Conservation (phyloP, 768 basidiomycete species). For the Boletus rubroflammeus region DNA sequence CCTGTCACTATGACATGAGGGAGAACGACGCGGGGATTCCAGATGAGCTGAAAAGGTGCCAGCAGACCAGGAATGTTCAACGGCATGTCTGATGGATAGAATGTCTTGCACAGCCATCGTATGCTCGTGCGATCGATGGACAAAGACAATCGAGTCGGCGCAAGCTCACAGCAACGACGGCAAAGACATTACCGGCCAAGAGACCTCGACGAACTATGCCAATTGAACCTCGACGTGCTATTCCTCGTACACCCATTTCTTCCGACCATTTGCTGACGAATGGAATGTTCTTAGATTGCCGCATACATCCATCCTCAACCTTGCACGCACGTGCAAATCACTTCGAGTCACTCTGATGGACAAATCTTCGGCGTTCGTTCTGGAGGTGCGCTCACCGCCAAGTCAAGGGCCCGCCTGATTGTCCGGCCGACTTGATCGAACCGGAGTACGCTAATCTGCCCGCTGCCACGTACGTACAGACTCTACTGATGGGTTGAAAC, state of each 20-base stretch:
- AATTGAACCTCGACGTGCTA: slow-evolving; percentile 19
- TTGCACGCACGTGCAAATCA: slow-evolving; percentile 38
- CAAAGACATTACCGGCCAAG: no score
- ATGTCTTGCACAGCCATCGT: background rate
- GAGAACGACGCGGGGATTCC: slow-evolving; percentile 63
- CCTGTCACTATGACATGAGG: slow-evolving; percentile 68
- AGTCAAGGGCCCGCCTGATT: slow-evolving; percentile 37
- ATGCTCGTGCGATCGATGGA: no score
- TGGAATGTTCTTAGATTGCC: slow-evolving; percentile 34
- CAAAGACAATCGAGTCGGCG: background rate
- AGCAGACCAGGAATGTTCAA: slow-evolving; percentile 70
- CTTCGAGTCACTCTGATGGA: slow-evolving; percentile 36
- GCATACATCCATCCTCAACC: slow-evolving; percentile 35
- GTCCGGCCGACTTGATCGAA: slow-evolving; percentile 44
- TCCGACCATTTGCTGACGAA: background rate
- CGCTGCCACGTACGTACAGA: slow-evolving; percentile 20
- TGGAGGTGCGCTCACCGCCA: slow-evolving; percentile 28
- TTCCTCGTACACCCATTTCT: slow-evolving; percentile 17
- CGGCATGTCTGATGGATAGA: slow-evolving; percentile 48
- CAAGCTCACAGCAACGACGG: no score
- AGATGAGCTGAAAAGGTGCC: slow-evolving; percentile 64
- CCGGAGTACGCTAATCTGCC: slow-evolving; percentile 42
- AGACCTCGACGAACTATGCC: background rate
- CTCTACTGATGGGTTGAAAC: background rate
- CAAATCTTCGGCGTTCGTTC: slow-evolving; percentile 24